Conservation (phyloP, 176 grass and related monocot species). For the Dactylis glomerata region DNA sequence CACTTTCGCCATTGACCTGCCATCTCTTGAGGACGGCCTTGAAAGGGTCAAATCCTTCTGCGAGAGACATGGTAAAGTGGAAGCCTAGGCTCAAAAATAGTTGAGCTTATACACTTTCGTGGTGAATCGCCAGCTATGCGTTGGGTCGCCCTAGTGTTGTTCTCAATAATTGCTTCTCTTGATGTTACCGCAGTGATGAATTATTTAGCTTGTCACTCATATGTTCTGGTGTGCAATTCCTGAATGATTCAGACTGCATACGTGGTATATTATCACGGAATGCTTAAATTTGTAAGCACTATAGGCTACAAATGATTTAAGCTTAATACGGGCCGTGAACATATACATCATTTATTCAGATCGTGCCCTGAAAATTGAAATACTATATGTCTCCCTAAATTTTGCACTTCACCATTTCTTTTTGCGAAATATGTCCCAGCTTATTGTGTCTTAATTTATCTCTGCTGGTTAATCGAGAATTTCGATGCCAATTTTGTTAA, state of each 20-base stretch:
- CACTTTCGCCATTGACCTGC: conserved; percentile 49
- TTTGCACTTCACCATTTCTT: too few species aligned
- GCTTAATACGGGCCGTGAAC: neutral
- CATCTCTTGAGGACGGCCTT: conserved; percentile 54
- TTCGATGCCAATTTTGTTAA: too few species aligned
- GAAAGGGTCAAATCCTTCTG: conserved; percentile 70
- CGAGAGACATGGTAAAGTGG: conserved; percentile 42
- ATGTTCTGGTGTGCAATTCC: neutral
- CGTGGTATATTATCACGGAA: neutral
- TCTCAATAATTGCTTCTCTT: neutral
- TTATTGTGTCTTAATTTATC: too few species aligned
- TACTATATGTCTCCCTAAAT: too few species aligned
- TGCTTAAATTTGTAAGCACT: neutral
- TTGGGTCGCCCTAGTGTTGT: conserved; percentile 1
- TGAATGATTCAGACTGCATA: neutral
- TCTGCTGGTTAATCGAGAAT: too few species aligned
- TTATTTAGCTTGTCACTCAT: neutral
- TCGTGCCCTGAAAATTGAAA: too few species aligned
- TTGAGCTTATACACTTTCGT: neutral
- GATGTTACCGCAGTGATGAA: neutral
- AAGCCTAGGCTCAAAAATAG: neutral
- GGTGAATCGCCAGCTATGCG: neutral
- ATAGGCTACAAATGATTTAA: neutral
- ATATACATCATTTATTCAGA: neutral
- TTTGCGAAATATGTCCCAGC: too few species aligned